Evolutionary conservation across 139 green algal species (phyloP), one percentile per base, ranked within the genome.

Genomic region (Cymbomonas tetramitiformis): DNA sequence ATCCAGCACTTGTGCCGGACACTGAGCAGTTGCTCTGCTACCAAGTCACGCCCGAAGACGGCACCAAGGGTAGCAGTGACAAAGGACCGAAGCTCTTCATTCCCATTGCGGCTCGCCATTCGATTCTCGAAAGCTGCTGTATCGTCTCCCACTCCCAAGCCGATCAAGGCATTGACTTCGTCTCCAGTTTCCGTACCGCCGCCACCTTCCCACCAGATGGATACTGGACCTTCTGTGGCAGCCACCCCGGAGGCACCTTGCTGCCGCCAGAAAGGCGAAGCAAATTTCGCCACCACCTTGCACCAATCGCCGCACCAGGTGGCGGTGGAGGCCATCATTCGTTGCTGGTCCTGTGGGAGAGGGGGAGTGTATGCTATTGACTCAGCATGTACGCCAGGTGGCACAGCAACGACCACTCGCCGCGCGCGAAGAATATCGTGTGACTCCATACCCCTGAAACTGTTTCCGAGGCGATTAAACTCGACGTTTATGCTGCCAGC

Each of bases 1-100:
- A 39, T 54, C 46, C 46, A 54, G 4, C n/a, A 19, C 46, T 31
- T 33, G 46, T 54, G 46, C 7, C 36, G 36, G 26, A 54, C 46
- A 5, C 36, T 34, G 41, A 50, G 5, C 6, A 50, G 41, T 5
- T 50, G 41, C 6, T 8, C 5, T 5, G 6, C 5, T 7, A 50
- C 8, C 7, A 50, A 21, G 41, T 50, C 41, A 5, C 6, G 21
- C 21, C 41, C 41, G 41, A 50, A 50, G 21, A 50, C 41, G 21
- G 5, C 8, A 23, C 7, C 8, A 5, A 50, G 41, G n/a, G n/a
- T n/a, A n/a, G n/a, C n/a, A n/a, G n/a, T n/a, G n/a, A n/a, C n/a
- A n/a, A n/a, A n/a, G n/a, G n/a, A n/a, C n/a, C n/a, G n/a, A n/a
- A n/a, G n/a, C n/a, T n/a, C n/a, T n/a, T n/a, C n/a, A n/a, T n/a